Evolutionary conservation across 2,329 filamentous ascomycete species (phyloP).

Genomic region (Scedosporium apiospermum): DNA sequence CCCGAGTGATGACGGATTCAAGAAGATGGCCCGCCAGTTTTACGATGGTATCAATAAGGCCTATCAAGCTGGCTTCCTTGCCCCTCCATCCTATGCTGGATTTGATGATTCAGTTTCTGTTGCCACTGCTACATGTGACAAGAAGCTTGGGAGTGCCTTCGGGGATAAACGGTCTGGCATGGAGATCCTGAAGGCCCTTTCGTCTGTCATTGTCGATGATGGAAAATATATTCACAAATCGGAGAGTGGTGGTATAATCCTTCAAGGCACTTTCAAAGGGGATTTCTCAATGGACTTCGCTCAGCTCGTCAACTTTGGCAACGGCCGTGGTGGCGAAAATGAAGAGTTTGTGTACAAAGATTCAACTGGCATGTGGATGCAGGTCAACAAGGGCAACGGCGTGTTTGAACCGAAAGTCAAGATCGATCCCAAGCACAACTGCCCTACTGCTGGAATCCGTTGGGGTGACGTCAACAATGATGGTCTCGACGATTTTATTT

Average conservation of each 20-base stretch:
- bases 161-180: constrained; percentile 2
- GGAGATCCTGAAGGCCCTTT: constrained; percentile 1
- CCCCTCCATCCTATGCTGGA: constrained; percentile 5
- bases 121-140: constrained; percentile 3
- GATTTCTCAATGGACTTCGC: constrained; percentile 8
- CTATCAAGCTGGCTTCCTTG: constrained; percentile 9
- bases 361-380: not conserved
- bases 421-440: not conserved
- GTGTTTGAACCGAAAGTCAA: not conserved
- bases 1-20: constrained; percentile 26
- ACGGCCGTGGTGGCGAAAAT: constrained; percentile 1
- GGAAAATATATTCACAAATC: constrained; percentile 4
- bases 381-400: not conserved
- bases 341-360: constrained; percentile 3
- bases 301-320: constrained; percentile 6
- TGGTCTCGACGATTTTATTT: constrained; percentile 21
- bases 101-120: constrained; percentile 4
- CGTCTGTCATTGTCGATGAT: constrained; percentile 2
- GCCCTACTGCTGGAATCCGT: not conserved
- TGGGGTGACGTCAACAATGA: constrained; percentile 10
- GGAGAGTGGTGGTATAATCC: not conserved
- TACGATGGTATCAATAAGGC: constrained; percentile 19
- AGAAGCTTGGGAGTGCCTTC: constrained; percentile 1
- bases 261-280: not conserved
- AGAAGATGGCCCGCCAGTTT: constrained; percentile 32